Conservation (phyloP, 2,329 filamentous ascomycete species). For the Pestalotiopsis sp. region DNA sequence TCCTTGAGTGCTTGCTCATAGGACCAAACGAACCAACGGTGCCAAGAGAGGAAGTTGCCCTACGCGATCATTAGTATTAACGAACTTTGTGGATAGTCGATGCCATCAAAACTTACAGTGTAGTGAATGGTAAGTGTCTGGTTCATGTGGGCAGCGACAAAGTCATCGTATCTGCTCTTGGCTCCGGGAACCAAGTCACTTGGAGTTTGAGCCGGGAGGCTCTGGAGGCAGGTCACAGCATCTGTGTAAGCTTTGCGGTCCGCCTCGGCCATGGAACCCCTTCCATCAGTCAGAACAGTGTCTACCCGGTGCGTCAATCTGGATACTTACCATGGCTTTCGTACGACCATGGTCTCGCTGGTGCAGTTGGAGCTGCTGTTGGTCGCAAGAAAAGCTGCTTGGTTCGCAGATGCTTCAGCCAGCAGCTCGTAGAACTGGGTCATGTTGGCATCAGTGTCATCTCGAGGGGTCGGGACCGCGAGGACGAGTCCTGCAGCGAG, state of each 20-base stretch:
- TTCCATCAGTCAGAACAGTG: neutral
- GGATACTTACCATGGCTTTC: neutral
- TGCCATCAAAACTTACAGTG: conserved; percentile 22
- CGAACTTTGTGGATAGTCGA: neutral
- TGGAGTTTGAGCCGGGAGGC: conserved; percentile 7
- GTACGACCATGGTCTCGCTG: conserved; percentile 1
- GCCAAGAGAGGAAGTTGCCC: conserved; percentile 22
- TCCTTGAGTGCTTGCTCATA: conserved; percentile 35
- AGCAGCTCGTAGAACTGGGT: conserved; percentile 1
- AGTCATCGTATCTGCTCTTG: conserved; percentile 12
- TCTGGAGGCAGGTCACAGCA: conserved; percentile 9
- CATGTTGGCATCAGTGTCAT: neutral
- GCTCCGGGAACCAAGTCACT: conserved; percentile 6
- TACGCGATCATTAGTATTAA: neutral
- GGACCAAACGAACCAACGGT: conserved; percentile 16
- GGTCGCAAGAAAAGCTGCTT: neutral
- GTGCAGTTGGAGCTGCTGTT: neutral
- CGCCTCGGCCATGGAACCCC: neutral
- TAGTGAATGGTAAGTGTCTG: conserved; percentile 36
- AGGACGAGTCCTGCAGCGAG: neutral
- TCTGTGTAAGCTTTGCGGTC: conserved; percentile 12
- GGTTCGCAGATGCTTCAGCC: neutral
- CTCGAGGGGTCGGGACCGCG: neutral
- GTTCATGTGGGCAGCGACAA: conserved; percentile 38
- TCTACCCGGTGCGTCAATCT: neutral